Percentiles rank a stretch among this genome's conserved stretches.
Conservation (phyloP, 164 flowering plant species). For the Magnolia changhungtana region DNA sequence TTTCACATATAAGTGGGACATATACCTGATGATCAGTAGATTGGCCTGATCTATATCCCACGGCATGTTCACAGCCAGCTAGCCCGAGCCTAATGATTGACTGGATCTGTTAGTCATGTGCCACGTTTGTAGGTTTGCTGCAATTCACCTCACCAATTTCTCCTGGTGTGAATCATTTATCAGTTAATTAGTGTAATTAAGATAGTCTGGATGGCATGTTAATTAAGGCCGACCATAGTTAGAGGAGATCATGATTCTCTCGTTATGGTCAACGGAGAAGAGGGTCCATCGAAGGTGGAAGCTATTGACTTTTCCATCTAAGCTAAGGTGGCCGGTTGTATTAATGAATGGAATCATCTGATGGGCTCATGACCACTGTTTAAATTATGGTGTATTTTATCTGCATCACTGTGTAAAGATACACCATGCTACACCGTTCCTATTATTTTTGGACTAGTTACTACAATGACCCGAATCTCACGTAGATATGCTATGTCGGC, state of each 20-base stretch:
- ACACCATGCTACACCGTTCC: neutral
- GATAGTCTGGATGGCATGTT: neutral
- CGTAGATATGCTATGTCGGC: no score
- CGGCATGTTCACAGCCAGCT: no score
- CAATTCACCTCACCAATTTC: no score
- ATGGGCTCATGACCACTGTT: neutral
- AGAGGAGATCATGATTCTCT: neutral
- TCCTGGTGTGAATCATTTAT: no score
- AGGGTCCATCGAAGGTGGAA: slow-evolving; percentile 3
- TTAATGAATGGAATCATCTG: neutral
- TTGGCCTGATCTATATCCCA: no score
- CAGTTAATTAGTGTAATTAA: no score
- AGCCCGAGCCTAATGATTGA: no score
- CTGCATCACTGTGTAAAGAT: neutral
- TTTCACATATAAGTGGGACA: no score
- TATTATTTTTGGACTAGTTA: neutral
- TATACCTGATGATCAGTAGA: no score
- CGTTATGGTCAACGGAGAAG: neutral
- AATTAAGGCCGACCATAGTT: slow-evolving; percentile 2
- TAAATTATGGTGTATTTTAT: neutral
- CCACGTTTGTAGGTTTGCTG: no score
- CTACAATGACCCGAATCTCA: neutral
- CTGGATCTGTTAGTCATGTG: no score
- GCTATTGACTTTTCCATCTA: neutral
- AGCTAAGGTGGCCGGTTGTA: no score